A percentile compares a stretch with the other conserved stretches of the same genome.
These are phyloP conservation scores for Phascolomyces articulosus DNA, from an alignment of 371 early-diverging fungal species.

Conservation along the genomic window DNA sequence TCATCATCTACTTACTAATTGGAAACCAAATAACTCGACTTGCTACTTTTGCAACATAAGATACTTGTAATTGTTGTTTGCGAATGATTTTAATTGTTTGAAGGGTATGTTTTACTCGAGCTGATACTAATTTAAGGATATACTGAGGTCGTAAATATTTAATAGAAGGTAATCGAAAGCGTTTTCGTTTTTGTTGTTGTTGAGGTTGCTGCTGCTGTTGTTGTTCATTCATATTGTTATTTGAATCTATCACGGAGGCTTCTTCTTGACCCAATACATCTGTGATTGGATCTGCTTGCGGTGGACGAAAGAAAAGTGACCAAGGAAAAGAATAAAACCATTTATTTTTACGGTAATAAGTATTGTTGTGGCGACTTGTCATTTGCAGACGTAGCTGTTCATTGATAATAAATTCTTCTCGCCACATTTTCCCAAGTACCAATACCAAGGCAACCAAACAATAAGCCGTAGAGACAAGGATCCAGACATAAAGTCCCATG, in stretches of 20 bases:
- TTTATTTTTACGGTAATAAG: background rate
- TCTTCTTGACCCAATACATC: background rate
- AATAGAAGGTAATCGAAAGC: no score
- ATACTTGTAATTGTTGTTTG: background rate
- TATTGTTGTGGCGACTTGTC: background rate
- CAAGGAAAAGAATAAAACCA: background rate
- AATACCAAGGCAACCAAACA: conserved; percentile 12
- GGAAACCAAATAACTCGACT: conserved; percentile 19
- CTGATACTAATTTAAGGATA: background rate
- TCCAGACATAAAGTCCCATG: conserved; percentile 19
- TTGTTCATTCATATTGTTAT: background rate
- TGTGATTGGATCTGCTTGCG: background rate
- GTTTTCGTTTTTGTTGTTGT: no score
- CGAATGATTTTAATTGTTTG: background rate
- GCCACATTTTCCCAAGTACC: conserved; percentile 13
- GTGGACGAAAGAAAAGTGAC: conserved; percentile 6
- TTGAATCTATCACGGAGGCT: background rate
- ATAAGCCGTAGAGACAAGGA: conserved; percentile 6
- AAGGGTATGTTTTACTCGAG: background rate
- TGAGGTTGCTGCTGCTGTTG: background rate
- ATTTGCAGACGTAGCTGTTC: background rate
- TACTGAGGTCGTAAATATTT: background rate
- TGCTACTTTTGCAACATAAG: conserved; percentile 11
- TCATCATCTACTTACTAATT: conserved; percentile 18
- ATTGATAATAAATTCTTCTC: conserved; percentile 14